Percentiles rank a stretch among this genome's conserved stretches.
These are phyloP conservation scores for Capniomyces stellatus DNA, from an alignment of 371 early-diverging fungal species.

Conservation along the genomic window DNA sequence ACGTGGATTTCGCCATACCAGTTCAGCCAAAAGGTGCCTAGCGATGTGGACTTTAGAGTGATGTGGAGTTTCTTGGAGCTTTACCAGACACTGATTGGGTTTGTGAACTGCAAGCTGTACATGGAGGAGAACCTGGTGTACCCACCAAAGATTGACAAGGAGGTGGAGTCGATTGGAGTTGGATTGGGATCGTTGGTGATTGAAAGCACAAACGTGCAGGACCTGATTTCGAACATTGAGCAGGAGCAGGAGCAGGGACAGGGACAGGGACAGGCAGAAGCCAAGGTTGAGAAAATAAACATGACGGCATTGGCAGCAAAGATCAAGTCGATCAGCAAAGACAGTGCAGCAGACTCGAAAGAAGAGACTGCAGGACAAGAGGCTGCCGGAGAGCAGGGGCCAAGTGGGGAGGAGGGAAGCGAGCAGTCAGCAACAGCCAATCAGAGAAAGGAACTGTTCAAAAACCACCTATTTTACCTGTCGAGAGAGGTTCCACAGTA, in stretches of 20 bases:
- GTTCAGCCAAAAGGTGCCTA: slow-evolving; percentile 73
- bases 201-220: slow-evolving; percentile 33
- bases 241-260: slow-evolving; percentile 7
- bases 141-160: slow-evolving; percentile 62
- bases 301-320: background rate
- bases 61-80: slow-evolving; percentile 94
- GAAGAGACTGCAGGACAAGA: background rate
- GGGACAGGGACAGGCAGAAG: background rate
- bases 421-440: too few relatives aligned
- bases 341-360: background rate
- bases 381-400: slow-evolving; percentile 2
- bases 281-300: background rate
- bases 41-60: slow-evolving; percentile 88
- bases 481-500: slow-evolving; percentile 90
- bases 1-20: slow-evolving; percentile 93
- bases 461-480: slow-evolving; percentile 57
- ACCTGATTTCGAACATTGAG: slow-evolving; percentile 36
- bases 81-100: slow-evolving; percentile 80
- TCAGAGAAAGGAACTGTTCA: slow-evolving; percentile 67
- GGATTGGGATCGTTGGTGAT: slow-evolving; percentile 14
- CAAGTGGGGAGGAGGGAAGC: too few relatives aligned
- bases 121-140: slow-evolving; percentile 67
- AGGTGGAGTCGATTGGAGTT: slow-evolving; percentile 42
- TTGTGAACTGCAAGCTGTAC: slow-evolving; percentile 86
- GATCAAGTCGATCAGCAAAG: slow-evolving; percentile 5